Evolutionary conservation across 2,329 filamentous ascomycete genomes (phyloP).

Genomic region (Magnaporthiopsis rhizophila): DNA sequence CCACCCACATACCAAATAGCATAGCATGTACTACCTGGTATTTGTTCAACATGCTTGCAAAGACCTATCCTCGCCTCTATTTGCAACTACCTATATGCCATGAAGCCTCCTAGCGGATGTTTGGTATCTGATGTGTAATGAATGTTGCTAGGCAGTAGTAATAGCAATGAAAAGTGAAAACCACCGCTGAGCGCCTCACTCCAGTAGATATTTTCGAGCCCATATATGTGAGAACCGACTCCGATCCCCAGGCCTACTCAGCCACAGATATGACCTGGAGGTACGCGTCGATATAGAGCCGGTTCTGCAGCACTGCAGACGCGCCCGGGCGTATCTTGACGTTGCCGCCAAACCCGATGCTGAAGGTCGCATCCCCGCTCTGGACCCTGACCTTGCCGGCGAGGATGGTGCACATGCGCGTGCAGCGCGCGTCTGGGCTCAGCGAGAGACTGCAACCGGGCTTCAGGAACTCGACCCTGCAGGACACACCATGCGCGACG

Average conservation of each 20-base stretch:
- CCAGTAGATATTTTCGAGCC: no score
- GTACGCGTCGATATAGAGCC: conserved; percentile 34
- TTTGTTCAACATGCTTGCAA: not conserved
- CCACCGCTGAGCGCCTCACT: no score
- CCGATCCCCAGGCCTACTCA: not conserved
- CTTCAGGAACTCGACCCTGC: conserved; percentile 20
- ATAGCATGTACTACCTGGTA: no score
- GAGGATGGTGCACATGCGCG: conserved; percentile 20
- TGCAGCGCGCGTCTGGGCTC: conserved; percentile 11
- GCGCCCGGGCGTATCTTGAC: conserved; percentile 32
- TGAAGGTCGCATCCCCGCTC: conserved; percentile 24
- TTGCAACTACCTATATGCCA: no score
- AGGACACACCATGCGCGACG: conserved; percentile 19
- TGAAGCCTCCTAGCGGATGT: no score
- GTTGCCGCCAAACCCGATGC: conserved; percentile 34
- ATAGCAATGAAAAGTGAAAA: no score
- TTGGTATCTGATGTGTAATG: no score
- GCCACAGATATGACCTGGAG: conserved; percentile 23
- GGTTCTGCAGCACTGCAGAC: conserved; percentile 31
- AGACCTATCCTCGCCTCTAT: not conserved
- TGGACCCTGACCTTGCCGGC: conserved; percentile 22
- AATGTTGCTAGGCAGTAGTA: no score
- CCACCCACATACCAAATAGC: not conserved
- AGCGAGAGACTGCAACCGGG: conserved; percentile 17
- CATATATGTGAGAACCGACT: not conserved